Percentiles rank a stretch among this genome's conserved stretches.
These are phyloP conservation scores for Choricystis sp. DNA, from an alignment of 139 green algal genomes.

Conservation along the genomic window DNA sequence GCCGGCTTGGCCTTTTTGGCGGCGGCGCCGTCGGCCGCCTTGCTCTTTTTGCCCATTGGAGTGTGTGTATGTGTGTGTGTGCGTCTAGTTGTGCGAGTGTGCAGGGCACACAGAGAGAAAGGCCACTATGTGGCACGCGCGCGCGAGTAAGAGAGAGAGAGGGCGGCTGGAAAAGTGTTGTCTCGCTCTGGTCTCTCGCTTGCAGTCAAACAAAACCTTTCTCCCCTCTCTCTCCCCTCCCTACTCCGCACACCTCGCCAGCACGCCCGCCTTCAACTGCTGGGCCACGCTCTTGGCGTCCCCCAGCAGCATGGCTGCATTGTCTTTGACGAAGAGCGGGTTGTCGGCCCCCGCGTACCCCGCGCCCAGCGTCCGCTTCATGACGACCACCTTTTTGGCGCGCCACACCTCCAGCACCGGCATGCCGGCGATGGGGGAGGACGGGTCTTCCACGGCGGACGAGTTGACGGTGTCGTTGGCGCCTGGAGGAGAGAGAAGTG, in stretches of 20 bases:
- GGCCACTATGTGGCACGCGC: no score
- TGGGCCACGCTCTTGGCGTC: constrained; percentile 35
- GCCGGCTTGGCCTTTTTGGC: no score
- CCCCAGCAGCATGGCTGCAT: constrained; percentile 71
- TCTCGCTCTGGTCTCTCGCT: background rate
- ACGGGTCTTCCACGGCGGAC: constrained; percentile 59
- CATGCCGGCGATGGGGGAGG: constrained; percentile 67
- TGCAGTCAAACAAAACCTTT: constrained; percentile 2
- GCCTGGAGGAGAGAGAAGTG: no score
- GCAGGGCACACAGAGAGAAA: no score
- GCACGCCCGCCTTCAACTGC: background rate
- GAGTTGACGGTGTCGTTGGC: constrained; percentile 84
- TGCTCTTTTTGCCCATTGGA: background rate
- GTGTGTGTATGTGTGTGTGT: no score
- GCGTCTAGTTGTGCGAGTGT: no score
- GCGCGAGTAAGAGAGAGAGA: no score
- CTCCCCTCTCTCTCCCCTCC: background rate
- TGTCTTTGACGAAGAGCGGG: constrained; percentile 67
- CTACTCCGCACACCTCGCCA: no score
- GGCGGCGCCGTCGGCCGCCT: background rate
- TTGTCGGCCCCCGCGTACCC: constrained; percentile 82
- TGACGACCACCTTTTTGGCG: constrained; percentile 59
- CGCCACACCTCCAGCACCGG: constrained; percentile 56
- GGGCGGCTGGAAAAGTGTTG: background rate
- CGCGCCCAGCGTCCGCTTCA: constrained; percentile 71